Evolutionary conservation across 2,329 filamentous ascomycete genomes (phyloP), one percentile per base, ranked within the genome.

Genomic region (Penicillium frequentans): DNA sequence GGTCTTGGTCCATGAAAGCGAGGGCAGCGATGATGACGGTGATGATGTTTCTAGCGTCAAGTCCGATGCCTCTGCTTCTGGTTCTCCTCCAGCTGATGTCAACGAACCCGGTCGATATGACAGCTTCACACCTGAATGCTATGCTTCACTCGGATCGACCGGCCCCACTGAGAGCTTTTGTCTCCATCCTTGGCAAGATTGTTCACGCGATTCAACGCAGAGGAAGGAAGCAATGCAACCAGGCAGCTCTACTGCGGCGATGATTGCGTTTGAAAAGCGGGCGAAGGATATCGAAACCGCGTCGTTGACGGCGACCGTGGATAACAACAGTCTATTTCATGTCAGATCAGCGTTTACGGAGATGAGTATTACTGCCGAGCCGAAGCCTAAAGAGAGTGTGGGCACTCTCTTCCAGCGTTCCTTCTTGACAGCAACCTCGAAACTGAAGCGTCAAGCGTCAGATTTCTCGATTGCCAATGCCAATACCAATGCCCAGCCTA

Each of bases 291-390:
- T 82, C 16, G 83, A 85, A 50, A 79, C 78, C 9, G 76, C 79
- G 45, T 85, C 83, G 14, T 77, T 82, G 47, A 76, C 79, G 46
- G 83, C 82, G 19, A 86, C 83, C 10, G 78, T 78, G 16, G 83
- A 85, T 56, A 70, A 82, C 51, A 77, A 78, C 19, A 75, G 67
- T 68, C 77, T 73, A 70, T 70, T 82, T 21, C 75, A 76, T 46
- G 74, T 75, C 16, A 71, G 75, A 24, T 71, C 75, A 7, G 72
- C 79, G 27, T 75, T 80, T 51, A 79, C 79, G 47, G 70, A 71
- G 54, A 68, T 71, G 64, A 80, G 72, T 5, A 58, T 72, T 49
- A 60, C 55, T 23, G 64, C 71, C 53, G 66, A 74, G 65, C 67
- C 73, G 66, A 68, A 76, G 65, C 64, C 76, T 68, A 71, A 77